Conservation (phyloP, 2,329 filamentous ascomycete genomes). For the Colletotrichum lentis region DNA sequence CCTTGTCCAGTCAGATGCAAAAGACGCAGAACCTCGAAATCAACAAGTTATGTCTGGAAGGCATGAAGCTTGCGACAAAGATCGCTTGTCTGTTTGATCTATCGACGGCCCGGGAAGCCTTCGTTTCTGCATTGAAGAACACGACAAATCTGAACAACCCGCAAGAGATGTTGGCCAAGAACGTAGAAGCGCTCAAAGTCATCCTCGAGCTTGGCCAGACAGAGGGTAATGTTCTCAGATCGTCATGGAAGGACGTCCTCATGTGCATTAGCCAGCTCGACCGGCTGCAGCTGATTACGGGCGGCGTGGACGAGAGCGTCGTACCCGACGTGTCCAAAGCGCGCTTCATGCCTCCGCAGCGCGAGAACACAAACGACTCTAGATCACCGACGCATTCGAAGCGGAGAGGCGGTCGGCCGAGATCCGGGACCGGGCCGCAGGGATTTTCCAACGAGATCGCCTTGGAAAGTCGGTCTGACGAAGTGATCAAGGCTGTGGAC, state of each 20-base stretch:
- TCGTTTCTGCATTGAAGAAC: slow-evolving; percentile 90
- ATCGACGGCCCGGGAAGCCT: slow-evolving; percentile 91
- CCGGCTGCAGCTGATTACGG: slow-evolving; percentile 91
- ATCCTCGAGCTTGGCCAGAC: slow-evolving; percentile 91
- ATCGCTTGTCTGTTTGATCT: slow-evolving; percentile 94
- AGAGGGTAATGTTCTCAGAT: slow-evolving; percentile 87
- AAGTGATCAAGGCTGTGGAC: slow-evolving; percentile 92
- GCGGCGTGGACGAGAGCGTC: slow-evolving; percentile 90
- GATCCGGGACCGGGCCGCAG: slow-evolving; percentile 67
- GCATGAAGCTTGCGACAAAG: slow-evolving; percentile 90
- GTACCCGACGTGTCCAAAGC: slow-evolving; percentile 92
- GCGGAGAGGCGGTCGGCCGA: slow-evolving; percentile 51
- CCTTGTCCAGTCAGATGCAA: slow-evolving; percentile 90
- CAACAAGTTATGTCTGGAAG: slow-evolving; percentile 91
- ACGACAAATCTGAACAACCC: slow-evolving; percentile 96
- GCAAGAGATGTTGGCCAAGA: slow-evolving; percentile 94
- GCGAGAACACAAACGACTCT: slow-evolving; percentile 63
- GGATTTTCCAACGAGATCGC: slow-evolving; percentile 81
- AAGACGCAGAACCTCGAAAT: slow-evolving; percentile 92
- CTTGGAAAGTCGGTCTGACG: slow-evolving; percentile 88
- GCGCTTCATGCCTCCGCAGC: slow-evolving; percentile 70
- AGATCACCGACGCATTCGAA: slow-evolving; percentile 73
- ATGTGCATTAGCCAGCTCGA: slow-evolving; percentile 97
- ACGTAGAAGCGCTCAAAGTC: slow-evolving; percentile 91
- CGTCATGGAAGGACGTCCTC: slow-evolving; percentile 94